Evolutionary conservation across 2,329 filamentous ascomycete species (phyloP), one percentile per base, ranked within the genome.

Genomic region (Cytospora leucostoma): DNA sequence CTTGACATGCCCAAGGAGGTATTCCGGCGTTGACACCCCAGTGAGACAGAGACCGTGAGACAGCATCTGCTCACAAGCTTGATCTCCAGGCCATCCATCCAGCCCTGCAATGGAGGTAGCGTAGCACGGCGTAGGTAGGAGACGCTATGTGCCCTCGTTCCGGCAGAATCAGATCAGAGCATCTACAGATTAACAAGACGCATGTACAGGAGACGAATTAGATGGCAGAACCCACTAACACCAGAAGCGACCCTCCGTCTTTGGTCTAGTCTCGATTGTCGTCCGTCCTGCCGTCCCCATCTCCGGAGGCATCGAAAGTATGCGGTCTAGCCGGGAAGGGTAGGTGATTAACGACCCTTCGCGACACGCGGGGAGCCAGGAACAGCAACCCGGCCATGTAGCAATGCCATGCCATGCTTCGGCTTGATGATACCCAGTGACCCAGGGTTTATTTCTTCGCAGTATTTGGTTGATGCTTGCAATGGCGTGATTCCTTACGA

Each of bases 231-330:
- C 37, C 35, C 17, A 19, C 50, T 55, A 27, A 27, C 15, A 19
- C 11, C 50, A 52, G 49, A 40, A 38, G 61, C 56, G 64, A 65
- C 64, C 56, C 52, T 63, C 64, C 64, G 44, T 47, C 56, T 60
- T 51, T 50, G 61, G 64, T 37, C 60, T 65, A 63, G 63, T 37
- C 34, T 27, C 47, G 53, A 61, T 44, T 61, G 58, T 37, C 54
- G 51, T 51, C 51, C 58, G 50, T 34, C 38, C n/a, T n/a, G n/a
- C n/a, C n/a, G n/a, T n/a, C n/a, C n/a, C 51, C 51, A 51, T 38
- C 58, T 52, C 54, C 54, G 58, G 50, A 19, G 44, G 44, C 54
- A 49, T 49, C 37, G n/a, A 53, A 35, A 47, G 55, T 51, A 51
- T 38, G 32, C 38, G 11, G 58, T 44, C 58, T 61, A 61, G 58